Evolutionary conservation across 2,329 filamentous ascomycete species (phyloP).

Genomic region (Zasmidium cellare): DNA sequence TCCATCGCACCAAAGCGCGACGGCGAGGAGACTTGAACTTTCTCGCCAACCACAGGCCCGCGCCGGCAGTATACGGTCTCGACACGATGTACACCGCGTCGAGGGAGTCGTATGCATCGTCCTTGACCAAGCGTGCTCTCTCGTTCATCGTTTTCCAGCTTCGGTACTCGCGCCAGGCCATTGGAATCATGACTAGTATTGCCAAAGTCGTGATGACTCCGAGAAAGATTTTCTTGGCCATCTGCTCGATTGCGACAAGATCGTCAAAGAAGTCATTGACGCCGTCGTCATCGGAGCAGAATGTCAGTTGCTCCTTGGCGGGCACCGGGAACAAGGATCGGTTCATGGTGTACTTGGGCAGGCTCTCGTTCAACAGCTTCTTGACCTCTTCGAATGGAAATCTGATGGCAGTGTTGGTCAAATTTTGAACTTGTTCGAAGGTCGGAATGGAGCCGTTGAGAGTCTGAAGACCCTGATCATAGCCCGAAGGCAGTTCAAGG

Average conservation of each 20-base stretch:
- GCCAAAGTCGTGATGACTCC: slow-evolving; percentile 72
- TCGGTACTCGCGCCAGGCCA: slow-evolving; percentile 78
- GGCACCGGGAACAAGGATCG: slow-evolving; percentile 77
- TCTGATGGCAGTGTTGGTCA: slow-evolving; percentile 72
- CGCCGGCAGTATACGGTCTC: slow-evolving; percentile 70
- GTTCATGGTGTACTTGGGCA: slow-evolving; percentile 77
- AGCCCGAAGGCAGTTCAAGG: slow-evolving; percentile 67
- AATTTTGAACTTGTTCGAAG: slow-evolving; percentile 80
- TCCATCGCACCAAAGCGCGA: slow-evolving; percentile 77
- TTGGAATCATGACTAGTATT: slow-evolving; percentile 70
- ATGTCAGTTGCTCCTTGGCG: slow-evolving; percentile 75
- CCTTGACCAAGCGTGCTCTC: slow-evolving; percentile 65
- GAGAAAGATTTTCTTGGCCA: slow-evolving; percentile 73
- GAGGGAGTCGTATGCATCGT: slow-evolving; percentile 72
- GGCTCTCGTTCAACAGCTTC: slow-evolving; percentile 67
- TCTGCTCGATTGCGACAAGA: slow-evolving; percentile 65
- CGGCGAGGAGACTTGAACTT: slow-evolving; percentile 63
- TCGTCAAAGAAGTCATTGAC: slow-evolving; percentile 81
- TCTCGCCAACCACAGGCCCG: slow-evolving; percentile 69
- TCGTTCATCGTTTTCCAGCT: slow-evolving; percentile 73
- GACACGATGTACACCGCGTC: slow-evolving; percentile 88
- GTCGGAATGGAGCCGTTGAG: slow-evolving; percentile 79
- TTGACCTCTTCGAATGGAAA: slow-evolving; percentile 82
- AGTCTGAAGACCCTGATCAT: slow-evolving; percentile 66
- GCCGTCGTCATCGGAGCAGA: slow-evolving; percentile 82